phyloP scores from a whole-genome alignment of 306 rosid species.

The Sophora flavescens region DNA sequence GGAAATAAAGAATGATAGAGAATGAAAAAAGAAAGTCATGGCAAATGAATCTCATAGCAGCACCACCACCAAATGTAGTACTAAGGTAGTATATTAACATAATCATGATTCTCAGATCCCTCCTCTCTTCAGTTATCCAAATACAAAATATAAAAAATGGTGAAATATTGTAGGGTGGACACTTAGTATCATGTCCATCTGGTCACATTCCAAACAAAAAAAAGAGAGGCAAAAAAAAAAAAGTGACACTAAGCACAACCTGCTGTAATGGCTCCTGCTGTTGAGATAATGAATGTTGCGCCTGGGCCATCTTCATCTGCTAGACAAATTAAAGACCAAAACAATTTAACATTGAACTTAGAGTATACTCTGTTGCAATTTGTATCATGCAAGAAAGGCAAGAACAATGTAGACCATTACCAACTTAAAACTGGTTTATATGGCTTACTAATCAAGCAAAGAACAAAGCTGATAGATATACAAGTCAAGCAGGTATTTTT shows the following conservation, averaged over 20 bases:
- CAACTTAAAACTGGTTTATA: slow-evolving; percentile 23
- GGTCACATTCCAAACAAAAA: slow-evolving; percentile 12
- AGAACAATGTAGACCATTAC: slow-evolving; percentile 18
- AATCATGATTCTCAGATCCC: too few relatives aligned
- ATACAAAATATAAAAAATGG: too few relatives aligned
- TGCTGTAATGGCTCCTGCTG: slow-evolving; percentile 82
- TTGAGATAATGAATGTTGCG: slow-evolving; percentile 83
- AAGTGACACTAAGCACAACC: slow-evolving; percentile 58
- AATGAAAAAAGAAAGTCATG: neutral
- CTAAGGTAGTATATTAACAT: too few relatives aligned
- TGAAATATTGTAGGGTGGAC: slow-evolving; percentile 4
- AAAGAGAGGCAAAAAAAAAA: neutral
- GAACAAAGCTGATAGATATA: slow-evolving; percentile 16
- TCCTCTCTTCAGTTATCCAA: too few relatives aligned
- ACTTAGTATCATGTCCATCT: slow-evolving; percentile 21
- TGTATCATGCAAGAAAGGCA: neutral
- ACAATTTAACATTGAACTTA: slow-evolving; percentile 30
- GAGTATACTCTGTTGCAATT: slow-evolving; percentile 23
- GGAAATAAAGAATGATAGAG: slow-evolving; percentile 16
- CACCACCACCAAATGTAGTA: neutral
- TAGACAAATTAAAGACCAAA: slow-evolving; percentile 42
- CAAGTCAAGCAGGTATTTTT: slow-evolving; percentile 7
- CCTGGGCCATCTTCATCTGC: slow-evolving; percentile 77
- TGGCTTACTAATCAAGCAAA: slow-evolving; percentile 25
- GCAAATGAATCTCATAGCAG: slow-evolving; percentile 34